phyloP scores from a whole-genome alignment of 768 basidiomycete genomes.

The Kwoniella shandongensis region DNA sequence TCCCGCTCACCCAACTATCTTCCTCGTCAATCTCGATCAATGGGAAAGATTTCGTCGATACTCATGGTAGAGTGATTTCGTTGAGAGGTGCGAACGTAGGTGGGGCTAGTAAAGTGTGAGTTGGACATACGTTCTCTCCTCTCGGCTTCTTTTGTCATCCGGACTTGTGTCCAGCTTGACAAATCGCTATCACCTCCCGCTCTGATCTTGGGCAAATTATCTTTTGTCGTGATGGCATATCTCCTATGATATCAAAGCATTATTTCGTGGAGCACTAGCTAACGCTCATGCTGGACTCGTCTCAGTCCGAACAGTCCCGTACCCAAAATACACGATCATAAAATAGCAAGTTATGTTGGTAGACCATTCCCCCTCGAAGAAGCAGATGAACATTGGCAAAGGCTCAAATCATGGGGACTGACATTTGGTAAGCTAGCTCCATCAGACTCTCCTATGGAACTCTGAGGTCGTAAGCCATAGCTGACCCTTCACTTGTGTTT shows the following conservation, averaged over 20 bases:
- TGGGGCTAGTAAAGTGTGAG: constrained; percentile 78
- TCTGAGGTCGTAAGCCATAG: background rate
- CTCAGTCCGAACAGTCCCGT: constrained; percentile 18
- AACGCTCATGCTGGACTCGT: constrained; percentile 6
- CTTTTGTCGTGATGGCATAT: no score
- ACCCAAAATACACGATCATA: constrained; percentile 22
- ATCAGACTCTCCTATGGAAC: background rate
- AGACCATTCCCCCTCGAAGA: constrained; percentile 88
- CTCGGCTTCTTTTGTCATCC: no score
- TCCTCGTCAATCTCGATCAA: constrained; percentile 57
- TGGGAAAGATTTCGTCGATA: constrained; percentile 81
- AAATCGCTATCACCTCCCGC: background rate
- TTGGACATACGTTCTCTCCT: no score
- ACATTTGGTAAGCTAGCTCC: constrained; percentile 67
- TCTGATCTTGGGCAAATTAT: no score
- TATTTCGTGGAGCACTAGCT: no score
- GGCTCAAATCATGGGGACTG: constrained; percentile 81
- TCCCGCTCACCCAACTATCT: constrained; percentile 11
- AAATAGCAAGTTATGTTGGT: constrained; percentile 66
- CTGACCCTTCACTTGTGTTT: background rate
- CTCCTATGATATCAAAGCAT: no score
- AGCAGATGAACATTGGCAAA: constrained; percentile 76
- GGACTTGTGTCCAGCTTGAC: no score
- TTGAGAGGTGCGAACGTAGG: constrained; percentile 83
- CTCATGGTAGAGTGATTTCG: constrained; percentile 72